phyloP scores from a whole-genome alignment of 768 basidiomycete genomes.

The Mycena haematopus region DNA sequence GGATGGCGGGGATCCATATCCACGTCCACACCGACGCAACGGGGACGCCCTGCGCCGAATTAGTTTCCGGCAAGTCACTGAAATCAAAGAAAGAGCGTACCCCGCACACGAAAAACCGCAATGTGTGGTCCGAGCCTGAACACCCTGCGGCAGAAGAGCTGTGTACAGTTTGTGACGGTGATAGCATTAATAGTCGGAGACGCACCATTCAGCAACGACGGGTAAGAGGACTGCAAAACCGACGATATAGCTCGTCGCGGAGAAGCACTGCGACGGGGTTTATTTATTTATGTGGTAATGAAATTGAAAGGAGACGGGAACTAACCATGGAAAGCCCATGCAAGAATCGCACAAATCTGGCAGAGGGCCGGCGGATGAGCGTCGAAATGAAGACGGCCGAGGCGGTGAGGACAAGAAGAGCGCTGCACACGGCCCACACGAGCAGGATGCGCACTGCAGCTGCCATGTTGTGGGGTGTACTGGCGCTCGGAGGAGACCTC shows the following conservation, averaged over 20 bases:
- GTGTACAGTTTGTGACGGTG: not conserved
- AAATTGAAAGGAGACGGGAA: not conserved
- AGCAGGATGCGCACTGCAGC: slow-evolving; percentile 6
- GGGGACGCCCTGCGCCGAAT: slow-evolving; percentile 12
- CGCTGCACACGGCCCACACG: slow-evolving; percentile 16
- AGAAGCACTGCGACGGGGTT: slow-evolving; percentile 5
- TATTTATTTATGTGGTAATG: not conserved
- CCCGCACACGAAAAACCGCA: slow-evolving; percentile 8
- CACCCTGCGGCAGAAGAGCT: not conserved
- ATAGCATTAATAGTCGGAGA: not conserved
- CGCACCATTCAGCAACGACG: slow-evolving; percentile 17
- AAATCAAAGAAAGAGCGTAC: not conserved
- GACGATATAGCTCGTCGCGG: slow-evolving; percentile 9
- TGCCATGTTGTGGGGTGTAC: not conserved
- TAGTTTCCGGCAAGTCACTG: not conserved
- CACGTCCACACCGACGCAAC: slow-evolving; percentile 22
- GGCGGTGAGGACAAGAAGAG: not conserved
- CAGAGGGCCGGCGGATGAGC: slow-evolving; percentile 4
- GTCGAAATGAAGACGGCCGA: slow-evolving; percentile 3
- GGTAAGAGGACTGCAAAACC: slow-evolving; percentile 20
- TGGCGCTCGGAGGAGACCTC: not conserved
- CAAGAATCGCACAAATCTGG: not conserved
- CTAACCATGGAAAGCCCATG: slow-evolving; percentile 11
- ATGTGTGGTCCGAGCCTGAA: not conserved
- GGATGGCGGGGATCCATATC: slow-evolving; percentile 13